phyloP scores from a whole-genome alignment of 768 basidiomycete species.

The Lentinula guzmanii region DNA sequence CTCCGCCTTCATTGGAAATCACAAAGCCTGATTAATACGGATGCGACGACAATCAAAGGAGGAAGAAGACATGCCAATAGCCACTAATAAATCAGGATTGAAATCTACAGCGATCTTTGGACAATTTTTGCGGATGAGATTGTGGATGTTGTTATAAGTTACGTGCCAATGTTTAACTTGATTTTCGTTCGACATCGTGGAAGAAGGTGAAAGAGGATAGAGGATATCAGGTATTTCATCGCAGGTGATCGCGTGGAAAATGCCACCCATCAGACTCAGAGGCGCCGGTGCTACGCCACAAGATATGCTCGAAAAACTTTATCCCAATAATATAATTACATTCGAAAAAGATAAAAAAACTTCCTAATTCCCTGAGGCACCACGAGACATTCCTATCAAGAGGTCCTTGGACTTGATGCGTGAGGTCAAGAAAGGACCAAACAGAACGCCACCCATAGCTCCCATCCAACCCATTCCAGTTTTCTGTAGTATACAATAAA shows the following conservation, averaged over 20 bases:
- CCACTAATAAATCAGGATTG: slow-evolving; percentile 81
- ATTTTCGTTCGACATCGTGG: slow-evolving; percentile 29
- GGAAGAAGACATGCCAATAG: slow-evolving; percentile 52
- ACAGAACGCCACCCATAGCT: slow-evolving; percentile 39
- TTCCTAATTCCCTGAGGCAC: background rate
- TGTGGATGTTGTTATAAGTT: slow-evolving; percentile 93
- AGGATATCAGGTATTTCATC: background rate
- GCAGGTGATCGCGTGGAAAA: slow-evolving; percentile 1
- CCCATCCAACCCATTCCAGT: slow-evolving; percentile 37
- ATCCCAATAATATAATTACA: too few relatives aligned
- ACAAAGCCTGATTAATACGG: slow-evolving; percentile 11
- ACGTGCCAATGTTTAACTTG: slow-evolving; percentile 58
- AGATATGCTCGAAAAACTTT: too few relatives aligned
- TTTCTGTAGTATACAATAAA: slow-evolving; percentile 20
- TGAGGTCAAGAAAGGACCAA: slow-evolving; percentile 39
- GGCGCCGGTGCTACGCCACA: too few relatives aligned
- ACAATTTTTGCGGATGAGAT: slow-evolving; percentile 66
- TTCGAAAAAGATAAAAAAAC: too few relatives aligned
- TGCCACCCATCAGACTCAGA: background rate
- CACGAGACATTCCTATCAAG: slow-evolving; percentile 7
- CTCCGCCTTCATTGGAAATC: slow-evolving; percentile 52
- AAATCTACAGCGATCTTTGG: slow-evolving; percentile 69
- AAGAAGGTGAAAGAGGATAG: slow-evolving; percentile 1
- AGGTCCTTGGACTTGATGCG: slow-evolving; percentile 34
- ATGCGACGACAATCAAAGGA: background rate